Evolutionary conservation across 176 grass and related monocot genomes (phyloP).

Genomic region (Oryza longistaminata): DNA sequence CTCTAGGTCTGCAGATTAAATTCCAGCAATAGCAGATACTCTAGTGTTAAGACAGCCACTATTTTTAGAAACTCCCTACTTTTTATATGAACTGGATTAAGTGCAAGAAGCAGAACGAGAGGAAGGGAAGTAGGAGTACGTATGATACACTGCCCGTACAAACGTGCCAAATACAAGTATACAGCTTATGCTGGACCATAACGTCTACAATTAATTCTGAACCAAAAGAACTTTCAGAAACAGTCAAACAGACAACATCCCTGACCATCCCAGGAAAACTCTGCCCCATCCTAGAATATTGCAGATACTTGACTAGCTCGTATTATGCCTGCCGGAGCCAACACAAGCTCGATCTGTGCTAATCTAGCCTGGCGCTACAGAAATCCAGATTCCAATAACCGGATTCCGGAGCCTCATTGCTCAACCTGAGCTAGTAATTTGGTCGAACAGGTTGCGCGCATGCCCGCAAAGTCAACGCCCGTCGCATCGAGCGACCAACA

Average conservation of each 20-base stretch:
- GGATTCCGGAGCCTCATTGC: neutral
- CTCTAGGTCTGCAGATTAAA: neutral
- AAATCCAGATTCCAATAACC: neutral
- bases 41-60: too few species aligned
- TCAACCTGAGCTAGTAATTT: neutral
- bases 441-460: constrained; percentile 26
- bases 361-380: neutral
- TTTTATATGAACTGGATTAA: constrained; percentile 6
- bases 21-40: neutral
- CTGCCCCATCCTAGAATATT: neutral
- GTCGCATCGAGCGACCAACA: neutral
- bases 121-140: neutral
- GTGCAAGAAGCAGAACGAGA: neutral
- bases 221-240: neutral
- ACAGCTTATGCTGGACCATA: neutral
- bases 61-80: neutral
- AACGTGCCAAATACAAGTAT: neutral
- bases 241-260: neutral
- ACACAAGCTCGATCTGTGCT: neutral
- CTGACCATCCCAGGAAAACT: neutral
- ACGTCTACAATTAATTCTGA: neutral
- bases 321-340: neutral
- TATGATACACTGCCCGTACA: neutral
- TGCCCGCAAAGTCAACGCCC: constrained; percentile 8
- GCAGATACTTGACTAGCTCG: neutral